Base-by-base conservation (phyloP, 2,329 filamentous ascomycete species). In the Hypoxylon sp. region DNA sequence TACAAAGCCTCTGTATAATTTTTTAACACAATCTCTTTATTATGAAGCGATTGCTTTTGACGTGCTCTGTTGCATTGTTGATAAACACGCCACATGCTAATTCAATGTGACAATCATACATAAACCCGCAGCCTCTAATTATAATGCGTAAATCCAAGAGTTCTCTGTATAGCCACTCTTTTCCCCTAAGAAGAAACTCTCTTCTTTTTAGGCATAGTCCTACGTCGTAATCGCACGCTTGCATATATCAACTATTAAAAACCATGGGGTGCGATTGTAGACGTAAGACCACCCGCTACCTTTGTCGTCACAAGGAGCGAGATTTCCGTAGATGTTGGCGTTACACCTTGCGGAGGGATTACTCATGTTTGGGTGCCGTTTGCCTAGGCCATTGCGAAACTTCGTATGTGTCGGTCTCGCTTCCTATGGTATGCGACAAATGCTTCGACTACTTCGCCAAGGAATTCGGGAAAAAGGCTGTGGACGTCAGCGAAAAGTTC, bases 271-370 rank as follows among this genome's bases (percentile, higher is more conserved):
- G 63, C 29, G 46, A 41, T 5, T 67, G 64, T 20, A 35, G 41
- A 31, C 55, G 51, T 13, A 30, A 36, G 5, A 61, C 60, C 2
- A 42, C 52, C 19, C 44, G 60, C 13, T 63, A 56, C 40, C 37
- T 32, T n/a, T 67, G 64, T n/a, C 25, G 54, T 4, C 64, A 67
- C 46, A 64, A 62, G 25, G 57, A 65, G 32, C 43, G 59, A 3
- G 42, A 38, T 6, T 16, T 53, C 17, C 21, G 57, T 7, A 43
- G 46, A 7, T 67, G 64, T 23, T 55, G 51, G 38, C 13, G 50
- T 5, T 59, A 60, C 21, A 40, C 58, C 4, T 46, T 62, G 1
- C 60, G 40, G 13, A 30, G 47, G 7, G 26, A 52, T 5, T 30
- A 38, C 5, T 34, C 45, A 2, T 67, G 59, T 29, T 9, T 51